These are phyloP conservation scores for Blastobotrys aristatus DNA, from an alignment of 1,139 yeast genomes.

Conservation along the genomic window DNA sequence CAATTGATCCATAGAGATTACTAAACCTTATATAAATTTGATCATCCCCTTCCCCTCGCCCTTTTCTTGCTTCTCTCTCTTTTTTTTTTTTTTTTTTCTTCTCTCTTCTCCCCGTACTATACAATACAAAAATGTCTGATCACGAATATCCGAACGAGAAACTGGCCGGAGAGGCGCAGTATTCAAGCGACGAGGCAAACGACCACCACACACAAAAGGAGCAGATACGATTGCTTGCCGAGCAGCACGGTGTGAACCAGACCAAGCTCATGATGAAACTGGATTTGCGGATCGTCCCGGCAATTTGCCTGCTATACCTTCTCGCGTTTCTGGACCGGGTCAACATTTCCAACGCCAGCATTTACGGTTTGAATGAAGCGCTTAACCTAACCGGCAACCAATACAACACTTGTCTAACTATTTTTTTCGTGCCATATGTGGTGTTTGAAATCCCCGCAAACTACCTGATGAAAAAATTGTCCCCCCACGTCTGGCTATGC, in stretches of 20 bases:
- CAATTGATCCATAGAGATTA: too few relatives aligned
- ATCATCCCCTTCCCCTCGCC: too few relatives aligned
- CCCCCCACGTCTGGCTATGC: conserved; percentile 63
- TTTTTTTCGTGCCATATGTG: conserved; percentile 69
- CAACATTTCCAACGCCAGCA: conserved; percentile 67
- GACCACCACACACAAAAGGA: too few relatives aligned
- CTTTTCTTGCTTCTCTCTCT: too few relatives aligned
- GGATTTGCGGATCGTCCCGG: conserved; percentile 63
- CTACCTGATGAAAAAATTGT: conserved; percentile 51
- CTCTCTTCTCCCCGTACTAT: too few relatives aligned
- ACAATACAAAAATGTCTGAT: too few relatives aligned
- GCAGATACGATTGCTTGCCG: conserved; percentile 39
- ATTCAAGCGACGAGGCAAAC: too few relatives aligned
- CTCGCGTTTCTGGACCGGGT: conserved; percentile 68
- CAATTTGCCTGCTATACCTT: conserved; percentile 63
- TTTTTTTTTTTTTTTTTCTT: too few relatives aligned
- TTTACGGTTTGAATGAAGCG: conserved; percentile 49
- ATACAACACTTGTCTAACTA: conserved; percentile 54
- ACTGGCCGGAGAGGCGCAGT: too few relatives aligned
- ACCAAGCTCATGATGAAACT: conserved; percentile 54
- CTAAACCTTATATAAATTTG: too few relatives aligned
- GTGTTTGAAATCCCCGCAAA: conserved; percentile 65
- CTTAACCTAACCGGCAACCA: conserved; percentile 31
- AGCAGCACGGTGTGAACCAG: conserved; percentile 41
- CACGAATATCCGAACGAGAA: too few relatives aligned